Conservation (phyloP, 1,139 yeast species). For the Spencermartinsiella ligniputridi region DNA sequence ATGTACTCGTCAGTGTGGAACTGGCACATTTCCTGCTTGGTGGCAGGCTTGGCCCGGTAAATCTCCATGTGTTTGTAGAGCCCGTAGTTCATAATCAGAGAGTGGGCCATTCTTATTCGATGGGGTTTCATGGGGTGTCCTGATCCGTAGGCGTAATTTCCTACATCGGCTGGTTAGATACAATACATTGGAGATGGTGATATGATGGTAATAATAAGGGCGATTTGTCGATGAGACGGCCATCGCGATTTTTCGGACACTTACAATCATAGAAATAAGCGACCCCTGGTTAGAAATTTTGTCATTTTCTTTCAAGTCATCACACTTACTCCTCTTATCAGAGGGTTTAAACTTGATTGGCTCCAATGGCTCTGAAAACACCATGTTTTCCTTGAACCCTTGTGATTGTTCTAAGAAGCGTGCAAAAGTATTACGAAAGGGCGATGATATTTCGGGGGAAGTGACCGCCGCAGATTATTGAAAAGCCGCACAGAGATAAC, state of each 20-base stretch:
- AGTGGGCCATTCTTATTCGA: slow-evolving; percentile 97
- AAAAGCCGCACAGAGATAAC: too few relatives aligned
- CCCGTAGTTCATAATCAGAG: slow-evolving; percentile 95
- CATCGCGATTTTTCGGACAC: too few relatives aligned
- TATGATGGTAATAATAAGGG: too few relatives aligned
- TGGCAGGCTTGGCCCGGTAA: slow-evolving; percentile 94
- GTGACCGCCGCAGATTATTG: too few relatives aligned
- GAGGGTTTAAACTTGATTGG: slow-evolving; percentile 52
- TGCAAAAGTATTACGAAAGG: too few relatives aligned
- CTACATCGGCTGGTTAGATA: slow-evolving; percentile 63
- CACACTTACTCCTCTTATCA: slow-evolving; percentile 49
- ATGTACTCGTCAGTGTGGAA: slow-evolving; percentile 97
- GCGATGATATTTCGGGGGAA: too few relatives aligned
- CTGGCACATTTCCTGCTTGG: slow-evolving; percentile 98
- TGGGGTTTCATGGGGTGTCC: slow-evolving; percentile 99
- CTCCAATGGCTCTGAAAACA: slow-evolving; percentile 45
- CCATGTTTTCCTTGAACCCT: not conserved
- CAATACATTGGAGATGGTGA: not conserved
- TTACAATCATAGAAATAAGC: slow-evolving; percentile 57
- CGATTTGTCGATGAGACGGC: too few relatives aligned
- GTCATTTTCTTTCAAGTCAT: not conserved
- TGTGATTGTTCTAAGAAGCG: too few relatives aligned
- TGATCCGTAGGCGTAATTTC: slow-evolving; percentile 96
- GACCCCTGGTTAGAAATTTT: slow-evolving; percentile 37
- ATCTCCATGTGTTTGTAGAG: slow-evolving; percentile 96